phyloP scores from a whole-genome alignment of 345 rosid genomes.

The Orychophragmus violaceus region DNA sequence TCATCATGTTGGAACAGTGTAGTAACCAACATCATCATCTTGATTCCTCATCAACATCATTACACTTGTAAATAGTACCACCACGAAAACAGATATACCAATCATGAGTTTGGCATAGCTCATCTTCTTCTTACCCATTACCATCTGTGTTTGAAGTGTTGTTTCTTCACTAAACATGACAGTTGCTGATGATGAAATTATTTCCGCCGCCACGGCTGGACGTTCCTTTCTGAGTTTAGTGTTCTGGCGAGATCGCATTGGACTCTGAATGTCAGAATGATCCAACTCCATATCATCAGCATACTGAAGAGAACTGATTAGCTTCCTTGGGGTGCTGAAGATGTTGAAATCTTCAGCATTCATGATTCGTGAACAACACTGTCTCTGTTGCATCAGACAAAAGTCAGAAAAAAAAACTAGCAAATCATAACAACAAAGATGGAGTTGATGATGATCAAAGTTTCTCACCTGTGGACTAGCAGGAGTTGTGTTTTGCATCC shows the following conservation, averaged over 20 bases:
- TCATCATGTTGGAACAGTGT: constrained; percentile 52
- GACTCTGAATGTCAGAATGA: constrained; percentile 44
- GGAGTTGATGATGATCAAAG: background rate
- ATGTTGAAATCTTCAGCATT: constrained; percentile 44
- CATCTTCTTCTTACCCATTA: constrained; percentile 15
- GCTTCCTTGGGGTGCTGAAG: constrained; percentile 84
- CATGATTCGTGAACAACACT: constrained; percentile 41
- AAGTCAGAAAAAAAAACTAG: background rate
- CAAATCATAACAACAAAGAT: constrained; percentile 43
- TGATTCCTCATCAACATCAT: constrained; percentile 26
- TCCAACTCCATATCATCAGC: constrained; percentile 42
- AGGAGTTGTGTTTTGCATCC: constrained; percentile 46
- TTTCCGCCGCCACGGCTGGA: constrained; percentile 43
- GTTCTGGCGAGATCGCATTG: constrained; percentile 34
- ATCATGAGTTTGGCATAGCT: constrained; percentile 31
- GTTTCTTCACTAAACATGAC: constrained; percentile 11
- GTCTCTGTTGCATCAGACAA: constrained; percentile 42
- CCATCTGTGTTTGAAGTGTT: constrained; percentile 16
- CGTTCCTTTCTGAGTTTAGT: constrained; percentile 27
- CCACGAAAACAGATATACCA: constrained; percentile 31
- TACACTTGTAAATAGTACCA: constrained; percentile 37
- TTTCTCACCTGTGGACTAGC: constrained; percentile 77
- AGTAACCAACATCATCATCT: constrained; percentile 30
- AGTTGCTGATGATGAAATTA: constrained; percentile 44
- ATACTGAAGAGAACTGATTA: constrained; percentile 70